Evolutionary conservation across 345 rosid genomes (phyloP).

Genomic region (Schrenkiella parvula): DNA sequence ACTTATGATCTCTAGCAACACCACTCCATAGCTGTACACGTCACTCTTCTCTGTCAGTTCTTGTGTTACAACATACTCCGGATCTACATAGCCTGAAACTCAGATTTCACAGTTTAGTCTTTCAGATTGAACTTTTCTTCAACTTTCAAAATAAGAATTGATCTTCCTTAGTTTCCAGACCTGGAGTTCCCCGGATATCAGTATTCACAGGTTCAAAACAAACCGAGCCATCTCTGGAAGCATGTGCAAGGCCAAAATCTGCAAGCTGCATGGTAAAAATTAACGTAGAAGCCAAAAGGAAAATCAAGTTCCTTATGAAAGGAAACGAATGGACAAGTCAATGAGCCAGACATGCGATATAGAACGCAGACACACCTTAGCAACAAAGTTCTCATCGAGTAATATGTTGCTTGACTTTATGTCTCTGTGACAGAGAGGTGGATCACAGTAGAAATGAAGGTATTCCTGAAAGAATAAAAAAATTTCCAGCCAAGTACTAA

Average conservation of each 20-base stretch:
- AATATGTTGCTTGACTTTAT: slow-evolving; percentile 95
- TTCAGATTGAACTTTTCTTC: not conserved
- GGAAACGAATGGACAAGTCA: not conserved
- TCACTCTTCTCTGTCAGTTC: slow-evolving; percentile 93
- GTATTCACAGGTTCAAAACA: slow-evolving; percentile 85
- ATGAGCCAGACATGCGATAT: not conserved
- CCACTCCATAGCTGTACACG: slow-evolving; percentile 88
- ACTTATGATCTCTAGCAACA: slow-evolving; percentile 76
- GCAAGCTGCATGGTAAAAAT: slow-evolving; percentile 61
- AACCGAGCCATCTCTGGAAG: slow-evolving; percentile 87
- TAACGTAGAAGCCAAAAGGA: not conserved
- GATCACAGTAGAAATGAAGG: slow-evolving; percentile 95
- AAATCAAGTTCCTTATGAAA: not conserved
- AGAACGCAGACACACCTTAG: slow-evolving; percentile 53
- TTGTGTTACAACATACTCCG: slow-evolving; percentile 79
- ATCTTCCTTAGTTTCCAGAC: slow-evolving; percentile 35
- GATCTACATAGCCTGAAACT: slow-evolving; percentile 89
- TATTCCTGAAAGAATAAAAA: slow-evolving; percentile 56
- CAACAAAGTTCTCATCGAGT: slow-evolving; percentile 79
- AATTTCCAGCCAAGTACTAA: slow-evolving; percentile 18
- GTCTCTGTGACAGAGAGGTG: slow-evolving; percentile 96
- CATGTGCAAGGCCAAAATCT: slow-evolving; percentile 93
- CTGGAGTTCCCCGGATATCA: slow-evolving; percentile 97
- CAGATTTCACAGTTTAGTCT: slow-evolving; percentile 3
- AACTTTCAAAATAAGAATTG: not conserved